Evolutionary conservation across 2,329 filamentous ascomycete species (phyloP).

Genomic region (Uncinocarpus reesii): DNA sequence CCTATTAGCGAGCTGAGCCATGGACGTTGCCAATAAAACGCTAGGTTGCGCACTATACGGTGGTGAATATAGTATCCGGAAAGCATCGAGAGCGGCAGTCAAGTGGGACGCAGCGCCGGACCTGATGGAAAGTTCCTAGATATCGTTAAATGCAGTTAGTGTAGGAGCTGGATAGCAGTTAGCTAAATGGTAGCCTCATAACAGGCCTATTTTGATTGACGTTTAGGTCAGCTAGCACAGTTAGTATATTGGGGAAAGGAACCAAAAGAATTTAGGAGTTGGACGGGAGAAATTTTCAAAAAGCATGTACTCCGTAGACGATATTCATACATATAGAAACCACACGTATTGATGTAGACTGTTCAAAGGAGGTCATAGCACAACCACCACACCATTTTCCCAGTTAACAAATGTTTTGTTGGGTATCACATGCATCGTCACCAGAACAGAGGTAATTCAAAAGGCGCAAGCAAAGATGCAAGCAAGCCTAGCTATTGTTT

Average conservation of each 20-base stretch:
- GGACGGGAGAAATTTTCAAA: neutral
- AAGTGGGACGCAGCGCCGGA: neutral
- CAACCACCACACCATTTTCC: neutral
- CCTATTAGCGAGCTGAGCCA: neutral
- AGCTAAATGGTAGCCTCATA: neutral
- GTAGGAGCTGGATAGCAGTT: neutral
- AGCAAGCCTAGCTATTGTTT: neutral
- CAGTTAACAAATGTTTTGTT: conserved; percentile 1
- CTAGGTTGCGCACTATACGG: too few relatives aligned
- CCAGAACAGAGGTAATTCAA: neutral
- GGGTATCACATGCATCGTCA: conserved; percentile 10
- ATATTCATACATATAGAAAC: conserved; percentile 8
- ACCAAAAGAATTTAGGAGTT: neutral
- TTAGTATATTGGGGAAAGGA: neutral
- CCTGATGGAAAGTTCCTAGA: neutral
- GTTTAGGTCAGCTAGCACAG: neutral
- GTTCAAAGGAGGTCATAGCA: neutral
- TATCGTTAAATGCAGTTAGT: neutral
- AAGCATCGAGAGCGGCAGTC: too few relatives aligned
- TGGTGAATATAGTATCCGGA: too few relatives aligned
- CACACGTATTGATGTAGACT: neutral
- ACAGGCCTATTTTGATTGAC: neutral
- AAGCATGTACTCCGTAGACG: conserved; percentile 1
- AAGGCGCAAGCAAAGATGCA: conserved; percentile 1
- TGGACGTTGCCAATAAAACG: neutral